Percentiles rank a stretch among this genome's conserved stretches.
Evolutionary conservation across 2,329 filamentous ascomycete species (phyloP).

Genomic region (Fusarium compactum): DNA sequence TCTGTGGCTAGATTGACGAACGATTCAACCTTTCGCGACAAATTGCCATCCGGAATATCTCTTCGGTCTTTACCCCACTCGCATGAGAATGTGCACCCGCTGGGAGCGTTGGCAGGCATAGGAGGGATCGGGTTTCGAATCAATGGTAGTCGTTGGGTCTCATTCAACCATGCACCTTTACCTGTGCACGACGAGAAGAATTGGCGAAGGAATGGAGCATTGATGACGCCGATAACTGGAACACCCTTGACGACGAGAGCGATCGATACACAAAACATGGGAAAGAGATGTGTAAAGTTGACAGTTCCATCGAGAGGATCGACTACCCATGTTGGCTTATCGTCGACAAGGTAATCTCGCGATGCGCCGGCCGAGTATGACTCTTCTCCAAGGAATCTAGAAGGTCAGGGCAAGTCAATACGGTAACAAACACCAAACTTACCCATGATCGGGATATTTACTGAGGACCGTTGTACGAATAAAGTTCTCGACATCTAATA

Average conservation of each 20-base stretch:
- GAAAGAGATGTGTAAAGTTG: slow-evolving; percentile 84
- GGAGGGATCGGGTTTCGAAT: slow-evolving; percentile 71
- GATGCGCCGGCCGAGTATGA: slow-evolving; percentile 76
- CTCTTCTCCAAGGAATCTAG: slow-evolving; percentile 81
- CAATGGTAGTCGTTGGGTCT: slow-evolving; percentile 72
- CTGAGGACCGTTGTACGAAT: slow-evolving; percentile 70
- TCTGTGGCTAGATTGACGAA: slow-evolving; percentile 82
- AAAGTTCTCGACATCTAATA: slow-evolving; percentile 76
- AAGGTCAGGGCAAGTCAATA: slow-evolving; percentile 8
- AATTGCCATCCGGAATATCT: slow-evolving; percentile 74
- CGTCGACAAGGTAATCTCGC: slow-evolving; percentile 74
- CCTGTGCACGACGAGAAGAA: slow-evolving; percentile 76
- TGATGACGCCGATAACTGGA: slow-evolving; percentile 77
- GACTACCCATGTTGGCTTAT: slow-evolving; percentile 78
- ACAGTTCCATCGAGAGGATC: slow-evolving; percentile 85
- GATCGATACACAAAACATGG: slow-evolving; percentile 85
- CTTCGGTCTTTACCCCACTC: slow-evolving; percentile 85
- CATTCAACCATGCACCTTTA: slow-evolving; percentile 76
- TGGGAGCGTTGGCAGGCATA: slow-evolving; percentile 72
- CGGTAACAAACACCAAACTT: slow-evolving; percentile 44
- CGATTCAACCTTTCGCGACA: slow-evolving; percentile 78
- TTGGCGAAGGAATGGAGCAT: slow-evolving; percentile 77
- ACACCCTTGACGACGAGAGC: slow-evolving; percentile 71
- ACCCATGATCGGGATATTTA: slow-evolving; percentile 76
- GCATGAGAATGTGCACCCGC: slow-evolving; percentile 77